These are phyloP conservation scores for Boletus eberwhitei DNA, from an alignment of 768 basidiomycete species.

Conservation along the genomic window DNA sequence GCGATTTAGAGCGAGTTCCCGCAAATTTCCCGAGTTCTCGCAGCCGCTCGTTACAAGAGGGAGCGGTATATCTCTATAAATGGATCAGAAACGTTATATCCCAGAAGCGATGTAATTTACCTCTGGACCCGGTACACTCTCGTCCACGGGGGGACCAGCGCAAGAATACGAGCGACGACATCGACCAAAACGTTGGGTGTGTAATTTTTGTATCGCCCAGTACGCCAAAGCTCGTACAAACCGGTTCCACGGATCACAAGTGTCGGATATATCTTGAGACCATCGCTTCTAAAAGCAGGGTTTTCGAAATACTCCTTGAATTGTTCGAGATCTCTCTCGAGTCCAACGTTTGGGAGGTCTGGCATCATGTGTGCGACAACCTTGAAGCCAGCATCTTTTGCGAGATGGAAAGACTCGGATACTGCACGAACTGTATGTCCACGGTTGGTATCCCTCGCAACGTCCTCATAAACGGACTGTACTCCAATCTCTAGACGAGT, in stretches of 20 bases:
- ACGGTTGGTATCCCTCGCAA: constrained; percentile 96
- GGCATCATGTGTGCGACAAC: constrained; percentile 99
- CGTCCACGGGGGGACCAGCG: constrained; percentile 98
- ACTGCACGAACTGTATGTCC: constrained; percentile 98
- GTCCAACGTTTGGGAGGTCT: constrained; percentile 94
- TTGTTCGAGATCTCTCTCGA: constrained; percentile 96
- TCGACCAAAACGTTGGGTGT: constrained; percentile 98
- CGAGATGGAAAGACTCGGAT: constrained; percentile 93
- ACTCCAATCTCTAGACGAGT: constrained; percentile 98
- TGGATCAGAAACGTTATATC: not conserved
- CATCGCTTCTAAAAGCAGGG: constrained; percentile 94
- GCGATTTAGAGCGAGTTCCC: constrained; percentile 91
- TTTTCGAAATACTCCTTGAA: constrained; percentile 99
- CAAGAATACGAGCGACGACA: constrained; percentile 92
- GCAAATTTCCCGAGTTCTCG: constrained; percentile 95
- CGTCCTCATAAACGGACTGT: constrained; percentile 98
- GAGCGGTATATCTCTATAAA: constrained; percentile 85
- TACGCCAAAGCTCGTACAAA: constrained; percentile 92
- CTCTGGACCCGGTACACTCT: constrained; percentile 96
- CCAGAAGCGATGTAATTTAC: constrained; percentile 36
- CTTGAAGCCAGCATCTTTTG: constrained; percentile 99
- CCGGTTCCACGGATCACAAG: constrained; percentile 97
- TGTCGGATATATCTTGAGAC: constrained; percentile 97
- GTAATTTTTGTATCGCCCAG: constrained; percentile 98
- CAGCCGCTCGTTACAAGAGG: constrained; percentile 96